Evolutionary conservation across 352 stramenopile species (phyloP), one percentile per base, ranked within the genome.

Genomic region (Pythium myriotylum): DNA sequence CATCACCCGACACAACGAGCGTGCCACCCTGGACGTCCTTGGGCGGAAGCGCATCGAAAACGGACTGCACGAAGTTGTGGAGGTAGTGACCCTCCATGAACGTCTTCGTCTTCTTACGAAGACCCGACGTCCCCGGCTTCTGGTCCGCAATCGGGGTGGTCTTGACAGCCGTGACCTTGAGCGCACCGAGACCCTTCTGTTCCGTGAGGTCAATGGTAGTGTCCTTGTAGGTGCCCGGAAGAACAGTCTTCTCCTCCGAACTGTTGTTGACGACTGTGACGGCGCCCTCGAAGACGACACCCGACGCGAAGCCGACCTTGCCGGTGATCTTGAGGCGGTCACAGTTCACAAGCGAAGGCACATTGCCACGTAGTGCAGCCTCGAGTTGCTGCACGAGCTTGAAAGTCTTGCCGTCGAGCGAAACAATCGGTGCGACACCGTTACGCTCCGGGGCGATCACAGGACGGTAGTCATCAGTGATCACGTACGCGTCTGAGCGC

Each of bases 1-100:
- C 89, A 60, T 99, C 97, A 23, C 97, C 97, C 29, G 95, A 98
- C 14, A 99, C 86, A 32, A 99, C 92, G 1, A 99, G 84, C 16
- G 96, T 98, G 55, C 96, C 96, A 46, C 97, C 90, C 22, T 94
- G 89, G 23, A 99, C 58, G 66, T 99, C 91, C 48, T 92, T 96
- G 12, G 91, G 91, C 26, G 96, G 97, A 40, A 99, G 82, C 40
- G 97, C 92, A 53, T 99, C 94, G 59, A 99, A 99, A 5, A 96
- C 96, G 32, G 92, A 83, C 83, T 99, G 96, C 46, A 99, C 95
- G 76, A 96, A 95, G 80, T 99, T 99, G 75, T 99, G 85, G 26
- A 99, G 84, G 80, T 99, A 99, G 73, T 99, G 91, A 59, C 91
- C 76, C 45, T 95, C 86, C 94, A 98, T 99, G 80, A 99, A 99